A percentile compares a stretch with the other conserved stretches of the same genome.
Conservation (phyloP, 2,329 filamentous ascomycete species). For the Fusarium annulatum region DNA sequence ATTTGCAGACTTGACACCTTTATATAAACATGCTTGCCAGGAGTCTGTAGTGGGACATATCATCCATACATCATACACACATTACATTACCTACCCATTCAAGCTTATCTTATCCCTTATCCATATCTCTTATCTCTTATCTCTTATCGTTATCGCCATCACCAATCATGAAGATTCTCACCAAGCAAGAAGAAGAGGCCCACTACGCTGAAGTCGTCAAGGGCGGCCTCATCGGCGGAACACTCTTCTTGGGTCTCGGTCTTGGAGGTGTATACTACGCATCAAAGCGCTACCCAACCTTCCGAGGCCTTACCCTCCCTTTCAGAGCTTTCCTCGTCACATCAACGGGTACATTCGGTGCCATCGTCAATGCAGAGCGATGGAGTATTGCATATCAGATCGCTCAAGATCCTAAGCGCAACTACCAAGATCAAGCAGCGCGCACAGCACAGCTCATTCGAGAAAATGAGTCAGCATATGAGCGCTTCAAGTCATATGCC, state of each 20-base stretch:
- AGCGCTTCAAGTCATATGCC: slow-evolving; percentile 78
- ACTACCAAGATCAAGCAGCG: slow-evolving; percentile 72
- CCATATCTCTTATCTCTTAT: not conserved
- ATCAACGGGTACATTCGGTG: slow-evolving; percentile 82
- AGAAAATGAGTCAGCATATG: slow-evolving; percentile 64
- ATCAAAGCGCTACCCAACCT: slow-evolving; percentile 76
- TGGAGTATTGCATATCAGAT: slow-evolving; percentile 72
- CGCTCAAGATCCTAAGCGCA: slow-evolving; percentile 72
- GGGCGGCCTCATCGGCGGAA: slow-evolving; percentile 80
- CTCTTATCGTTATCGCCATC: slow-evolving; percentile 12
- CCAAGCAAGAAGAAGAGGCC: slow-evolving; percentile 88
- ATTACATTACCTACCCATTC: not conserved
- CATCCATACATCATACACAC: slow-evolving; percentile 7
- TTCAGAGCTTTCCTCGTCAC: slow-evolving; percentile 92
- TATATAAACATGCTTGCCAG: slow-evolving; percentile 26
- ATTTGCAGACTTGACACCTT: not conserved
- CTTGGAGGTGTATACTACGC: slow-evolving; percentile 73
- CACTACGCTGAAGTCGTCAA: slow-evolving; percentile 86
- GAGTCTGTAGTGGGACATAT: not conserved
- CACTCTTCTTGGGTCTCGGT: slow-evolving; percentile 74
- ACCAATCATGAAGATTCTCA: slow-evolving; percentile 90
- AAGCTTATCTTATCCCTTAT: slow-evolving; percentile 5
- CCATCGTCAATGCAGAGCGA: slow-evolving; percentile 90
- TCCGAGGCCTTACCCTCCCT: slow-evolving; percentile 85
- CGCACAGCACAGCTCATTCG: slow-evolving; percentile 65